Conservation (phyloP, 108 stramenopile genomes). For the Skeletonema menzelii region DNA sequence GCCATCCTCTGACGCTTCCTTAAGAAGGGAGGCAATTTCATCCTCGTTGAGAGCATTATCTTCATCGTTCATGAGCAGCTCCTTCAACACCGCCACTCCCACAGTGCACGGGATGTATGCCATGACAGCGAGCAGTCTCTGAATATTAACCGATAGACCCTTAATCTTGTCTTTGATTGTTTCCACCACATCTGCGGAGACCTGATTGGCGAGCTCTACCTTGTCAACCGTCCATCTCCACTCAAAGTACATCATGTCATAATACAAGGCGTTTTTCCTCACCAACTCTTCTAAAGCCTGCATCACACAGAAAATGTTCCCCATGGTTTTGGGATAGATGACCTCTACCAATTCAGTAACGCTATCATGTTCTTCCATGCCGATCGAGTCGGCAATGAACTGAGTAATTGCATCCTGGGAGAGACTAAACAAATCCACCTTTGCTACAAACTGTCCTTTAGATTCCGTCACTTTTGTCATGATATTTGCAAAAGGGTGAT, state of each 20-base stretch:
- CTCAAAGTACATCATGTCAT: constrained; percentile 28
- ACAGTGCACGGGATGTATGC: constrained; percentile 16
- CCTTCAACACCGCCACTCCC: constrained; percentile 5
- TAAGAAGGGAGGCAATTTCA: neutral
- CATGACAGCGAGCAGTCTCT: constrained; percentile 12
- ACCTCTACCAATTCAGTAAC: constrained; percentile 19
- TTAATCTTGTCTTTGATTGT: constrained; percentile 31
- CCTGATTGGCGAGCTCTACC: constrained; percentile 13
- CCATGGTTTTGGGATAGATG: constrained; percentile 38
- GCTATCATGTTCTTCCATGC: constrained; percentile 1
- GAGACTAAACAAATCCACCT: constrained; percentile 17
- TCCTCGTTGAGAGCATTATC: neutral
- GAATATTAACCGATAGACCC: neutral
- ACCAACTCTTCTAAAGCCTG: constrained; percentile 46
- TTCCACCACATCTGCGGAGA: constrained; percentile 31
- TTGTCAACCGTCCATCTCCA: constrained; percentile 34
- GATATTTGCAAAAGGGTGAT: constrained; percentile 8
- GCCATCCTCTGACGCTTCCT: constrained; percentile 4
- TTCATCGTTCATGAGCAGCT: neutral
- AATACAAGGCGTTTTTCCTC: constrained; percentile 36
- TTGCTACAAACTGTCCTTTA: neutral
- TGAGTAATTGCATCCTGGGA: neutral
- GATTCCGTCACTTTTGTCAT: constrained; percentile 11
- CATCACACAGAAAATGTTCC: constrained; percentile 29
- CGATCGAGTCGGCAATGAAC: constrained; percentile 6